Evolutionary conservation across 2,329 filamentous ascomycete genomes (phyloP).

Genomic region (Tolypocladium guangdongense): DNA sequence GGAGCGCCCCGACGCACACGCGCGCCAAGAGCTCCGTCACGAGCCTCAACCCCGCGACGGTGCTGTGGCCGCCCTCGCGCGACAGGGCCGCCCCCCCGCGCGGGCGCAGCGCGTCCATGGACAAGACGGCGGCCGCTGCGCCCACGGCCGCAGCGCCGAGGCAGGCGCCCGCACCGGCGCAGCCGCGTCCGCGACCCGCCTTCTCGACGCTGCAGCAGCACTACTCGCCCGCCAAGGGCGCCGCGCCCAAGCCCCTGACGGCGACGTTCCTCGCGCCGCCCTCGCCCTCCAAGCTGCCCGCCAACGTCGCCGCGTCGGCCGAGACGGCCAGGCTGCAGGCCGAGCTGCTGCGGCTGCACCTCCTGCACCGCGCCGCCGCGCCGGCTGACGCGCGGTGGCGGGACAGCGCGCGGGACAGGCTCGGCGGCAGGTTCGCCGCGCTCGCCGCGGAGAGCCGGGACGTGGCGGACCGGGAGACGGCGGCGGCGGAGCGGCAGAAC

Average conservation of each 20-base stretch:
- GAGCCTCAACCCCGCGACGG: constrained; percentile 12
- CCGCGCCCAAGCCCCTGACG: constrained; percentile 51
- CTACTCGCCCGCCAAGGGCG: constrained; percentile 52
- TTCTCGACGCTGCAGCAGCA: constrained; percentile 57
- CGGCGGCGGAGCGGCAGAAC: constrained; percentile 39
- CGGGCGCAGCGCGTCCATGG: constrained; percentile 9
- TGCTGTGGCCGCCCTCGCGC: constrained; percentile 19
- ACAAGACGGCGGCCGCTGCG: constrained; percentile 8
- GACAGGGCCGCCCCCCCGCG: constrained; percentile 3
- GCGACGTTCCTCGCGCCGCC: constrained; percentile 46
- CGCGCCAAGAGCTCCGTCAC: constrained; percentile 23
- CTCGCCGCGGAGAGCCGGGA: constrained; percentile 23
- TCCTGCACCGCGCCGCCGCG: constrained; percentile 47
- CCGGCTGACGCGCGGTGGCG: constrained; percentile 39
- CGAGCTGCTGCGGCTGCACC: constrained; percentile 53
- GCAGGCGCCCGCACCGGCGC: constrained; percentile 8
- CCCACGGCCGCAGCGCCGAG: constrained; percentile 7
- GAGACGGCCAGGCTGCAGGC: constrained; percentile 50
- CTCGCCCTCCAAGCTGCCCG: constrained; percentile 49
- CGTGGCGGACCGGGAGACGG: constrained; percentile 26
- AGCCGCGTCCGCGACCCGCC: constrained; percentile 34
- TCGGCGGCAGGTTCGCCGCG: constrained; percentile 33
- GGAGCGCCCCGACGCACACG: constrained; percentile 12
- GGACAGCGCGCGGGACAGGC: constrained; percentile 38
- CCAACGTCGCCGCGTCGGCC: constrained; percentile 47